A percentile compares a stretch with the other conserved stretches of the same genome.
Conservation (phyloP, 2,329 filamentous ascomycete genomes). For the Sporothrix brunneoviolacea region DNA sequence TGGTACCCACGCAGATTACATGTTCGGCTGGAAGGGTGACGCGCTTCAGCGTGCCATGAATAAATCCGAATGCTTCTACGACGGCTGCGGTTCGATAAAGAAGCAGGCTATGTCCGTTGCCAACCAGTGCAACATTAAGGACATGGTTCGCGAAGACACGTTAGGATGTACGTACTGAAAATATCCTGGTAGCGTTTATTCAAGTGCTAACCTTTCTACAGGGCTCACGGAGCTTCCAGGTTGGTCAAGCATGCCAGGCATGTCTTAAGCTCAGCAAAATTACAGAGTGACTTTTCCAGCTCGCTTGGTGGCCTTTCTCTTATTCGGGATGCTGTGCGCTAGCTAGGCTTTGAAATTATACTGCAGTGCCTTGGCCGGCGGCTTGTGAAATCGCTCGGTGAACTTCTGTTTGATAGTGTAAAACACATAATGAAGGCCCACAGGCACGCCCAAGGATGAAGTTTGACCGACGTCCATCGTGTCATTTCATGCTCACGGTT, state of each 20-base stretch:
- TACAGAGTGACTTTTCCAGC: too few relatives aligned
- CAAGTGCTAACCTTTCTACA: too few relatives aligned
- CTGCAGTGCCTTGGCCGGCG: too few relatives aligned
- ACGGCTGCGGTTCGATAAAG: conserved; percentile 28
- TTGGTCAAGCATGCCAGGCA: not conserved
- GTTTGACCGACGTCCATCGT: conserved; percentile 25
- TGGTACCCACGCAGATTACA: conserved; percentile 28
- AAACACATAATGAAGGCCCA: conserved; percentile 34
- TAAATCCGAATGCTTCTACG: conserved; percentile 34
- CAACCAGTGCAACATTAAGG: conserved; percentile 27
- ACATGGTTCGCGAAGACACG: conserved; percentile 25
- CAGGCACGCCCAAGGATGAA: conserved; percentile 30
- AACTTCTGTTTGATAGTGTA: too few relatives aligned
- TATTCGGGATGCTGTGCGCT: too few relatives aligned
- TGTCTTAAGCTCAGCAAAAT: too few relatives aligned
- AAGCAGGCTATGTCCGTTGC: conserved; percentile 27
- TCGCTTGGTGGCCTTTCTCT: too few relatives aligned
- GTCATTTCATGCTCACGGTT: conserved; percentile 30
- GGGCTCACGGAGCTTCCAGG: conserved; percentile 4
- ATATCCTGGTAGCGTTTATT: too few relatives aligned
- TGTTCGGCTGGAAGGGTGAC: conserved; percentile 28
- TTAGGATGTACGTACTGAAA: conserved; percentile 26
- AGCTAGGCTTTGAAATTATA: too few relatives aligned
- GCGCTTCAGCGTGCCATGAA: conserved; percentile 25
- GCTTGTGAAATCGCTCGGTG: too few relatives aligned